phyloP scores from a whole-genome alignment of 257 asterid genomes.

The Nicotiana tomentosiformis region DNA sequence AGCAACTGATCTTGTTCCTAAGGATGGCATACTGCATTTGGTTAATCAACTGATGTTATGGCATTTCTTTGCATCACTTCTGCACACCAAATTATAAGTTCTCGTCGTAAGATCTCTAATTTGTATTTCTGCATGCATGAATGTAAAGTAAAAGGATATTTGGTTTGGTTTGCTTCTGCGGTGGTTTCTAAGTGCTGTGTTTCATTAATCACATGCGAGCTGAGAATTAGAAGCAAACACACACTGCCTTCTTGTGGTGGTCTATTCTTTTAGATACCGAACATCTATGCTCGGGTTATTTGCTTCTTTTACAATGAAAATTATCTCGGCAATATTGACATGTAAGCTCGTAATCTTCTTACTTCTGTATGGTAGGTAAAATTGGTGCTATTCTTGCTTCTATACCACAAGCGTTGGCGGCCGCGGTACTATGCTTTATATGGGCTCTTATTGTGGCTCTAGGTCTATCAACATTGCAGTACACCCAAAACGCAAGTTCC shows the following conservation, averaged over 20 bases:
- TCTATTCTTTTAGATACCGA: background rate
- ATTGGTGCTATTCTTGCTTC: slow-evolving; percentile 95
- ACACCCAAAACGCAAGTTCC: slow-evolving; percentile 67
- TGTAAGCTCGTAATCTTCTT: background rate
- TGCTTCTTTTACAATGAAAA: background rate
- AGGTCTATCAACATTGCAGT: slow-evolving; percentile 76
- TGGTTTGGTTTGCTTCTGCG: background rate
- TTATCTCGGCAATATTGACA: background rate
- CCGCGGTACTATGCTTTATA: slow-evolving; percentile 81
- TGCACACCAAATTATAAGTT: background rate
- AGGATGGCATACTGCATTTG: background rate
- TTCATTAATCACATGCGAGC: background rate
- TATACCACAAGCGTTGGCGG: slow-evolving; percentile 94
- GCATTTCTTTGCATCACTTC: background rate
- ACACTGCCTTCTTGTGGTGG: background rate
- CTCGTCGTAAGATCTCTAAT: background rate
- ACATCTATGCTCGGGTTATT: background rate
- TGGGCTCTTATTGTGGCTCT: slow-evolving; percentile 83
- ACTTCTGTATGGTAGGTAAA: slow-evolving; percentile 48
- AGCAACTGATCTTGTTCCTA: background rate
- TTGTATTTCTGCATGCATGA: background rate
- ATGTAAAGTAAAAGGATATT: background rate
- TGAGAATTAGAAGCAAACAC: background rate
- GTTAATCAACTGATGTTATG: background rate
- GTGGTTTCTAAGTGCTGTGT: background rate